Conservation (phyloP, 306 rosid species). For the Fragaria vesca region DNA sequence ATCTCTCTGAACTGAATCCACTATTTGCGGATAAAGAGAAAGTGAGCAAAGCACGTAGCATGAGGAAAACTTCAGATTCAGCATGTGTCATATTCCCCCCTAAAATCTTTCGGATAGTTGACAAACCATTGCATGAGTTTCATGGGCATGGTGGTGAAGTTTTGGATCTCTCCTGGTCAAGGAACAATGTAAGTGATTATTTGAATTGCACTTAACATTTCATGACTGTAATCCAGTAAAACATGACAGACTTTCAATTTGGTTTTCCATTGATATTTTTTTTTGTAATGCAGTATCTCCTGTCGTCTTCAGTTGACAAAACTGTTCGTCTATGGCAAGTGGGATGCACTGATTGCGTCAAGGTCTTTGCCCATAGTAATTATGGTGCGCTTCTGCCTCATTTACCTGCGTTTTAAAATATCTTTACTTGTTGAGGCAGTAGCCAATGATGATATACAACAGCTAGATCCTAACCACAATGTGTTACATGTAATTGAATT, state of each 20-base stretch:
- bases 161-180: conserved; percentile 93
- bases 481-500: conserved; percentile 15
- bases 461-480: neutral
- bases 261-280: conserved; percentile 5
- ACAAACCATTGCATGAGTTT: conserved; percentile 82
- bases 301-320: conserved; percentile 85
- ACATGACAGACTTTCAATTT: conserved; percentile 19
- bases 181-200: conserved; percentile 70
- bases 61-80: conserved; percentile 74
- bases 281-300: conserved; percentile 62
- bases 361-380: conserved; percentile 82
- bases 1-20: conserved; percentile 75
- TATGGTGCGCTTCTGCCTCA: conserved; percentile 55
- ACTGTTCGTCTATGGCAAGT: conserved; percentile 90
- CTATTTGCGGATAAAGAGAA: conserved; percentile 68
- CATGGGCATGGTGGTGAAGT: conserved; percentile 75
- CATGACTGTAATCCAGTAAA: conserved; percentile 4
- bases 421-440: conserved; percentile 21
- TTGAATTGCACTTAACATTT: conserved; percentile 17
- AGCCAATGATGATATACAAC: conserved; percentile 11
- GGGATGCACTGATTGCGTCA: conserved; percentile 64
- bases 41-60: conserved; percentile 41
- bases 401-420: neutral
- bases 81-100: conserved; percentile 85
- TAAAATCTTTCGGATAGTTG: conserved; percentile 69